Evolutionary conservation across 2,329 filamentous ascomycete genomes (phyloP).

Genomic region (Dactylellina drechsleri): DNA sequence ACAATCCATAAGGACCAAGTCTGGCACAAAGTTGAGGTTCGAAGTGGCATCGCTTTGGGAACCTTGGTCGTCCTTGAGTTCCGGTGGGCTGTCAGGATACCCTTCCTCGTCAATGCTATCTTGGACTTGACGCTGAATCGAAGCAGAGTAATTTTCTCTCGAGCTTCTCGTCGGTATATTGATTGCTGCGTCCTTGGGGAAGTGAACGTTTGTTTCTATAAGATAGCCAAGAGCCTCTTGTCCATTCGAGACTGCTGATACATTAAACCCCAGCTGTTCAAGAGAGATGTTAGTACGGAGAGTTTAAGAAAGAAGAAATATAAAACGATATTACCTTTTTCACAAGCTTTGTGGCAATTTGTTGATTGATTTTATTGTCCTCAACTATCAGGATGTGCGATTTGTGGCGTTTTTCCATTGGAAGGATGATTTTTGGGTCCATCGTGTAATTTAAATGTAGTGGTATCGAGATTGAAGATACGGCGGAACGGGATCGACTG

Average conservation of each 20-base stretch:
- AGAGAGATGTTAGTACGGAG: not conserved
- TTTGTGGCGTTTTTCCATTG: slow-evolving; percentile 68
- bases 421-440: slow-evolving; percentile 39
- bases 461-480: slow-evolving; percentile 46
- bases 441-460: slow-evolving; percentile 12
- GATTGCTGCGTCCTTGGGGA: slow-evolving; percentile 23
- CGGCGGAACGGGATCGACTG: slow-evolving; percentile 36
- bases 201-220: slow-evolving; percentile 64
- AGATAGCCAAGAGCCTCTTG: slow-evolving; percentile 81
- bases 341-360: slow-evolving; percentile 80
- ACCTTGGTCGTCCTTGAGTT: not conserved
- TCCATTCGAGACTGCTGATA: slow-evolving; percentile 62
- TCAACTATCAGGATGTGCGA: slow-evolving; percentile 81
- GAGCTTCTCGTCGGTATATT: slow-evolving; percentile 57
- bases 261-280: slow-evolving; percentile 41
- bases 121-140: slow-evolving; percentile 44
- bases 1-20: slow-evolving; percentile 69
- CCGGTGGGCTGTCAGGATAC: not conserved
- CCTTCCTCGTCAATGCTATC: slow-evolving; percentile 73
- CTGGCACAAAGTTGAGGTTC: slow-evolving; percentile 68
- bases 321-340: slow-evolving; percentile 76
- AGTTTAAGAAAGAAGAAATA: slow-evolving; percentile 72
- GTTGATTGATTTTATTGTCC: slow-evolving; percentile 80
- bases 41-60: slow-evolving; percentile 8
- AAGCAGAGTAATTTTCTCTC: slow-evolving; percentile 55